Conservation (phyloP, 176 grass and related monocot genomes). For the Thalia dealbata region DNA sequence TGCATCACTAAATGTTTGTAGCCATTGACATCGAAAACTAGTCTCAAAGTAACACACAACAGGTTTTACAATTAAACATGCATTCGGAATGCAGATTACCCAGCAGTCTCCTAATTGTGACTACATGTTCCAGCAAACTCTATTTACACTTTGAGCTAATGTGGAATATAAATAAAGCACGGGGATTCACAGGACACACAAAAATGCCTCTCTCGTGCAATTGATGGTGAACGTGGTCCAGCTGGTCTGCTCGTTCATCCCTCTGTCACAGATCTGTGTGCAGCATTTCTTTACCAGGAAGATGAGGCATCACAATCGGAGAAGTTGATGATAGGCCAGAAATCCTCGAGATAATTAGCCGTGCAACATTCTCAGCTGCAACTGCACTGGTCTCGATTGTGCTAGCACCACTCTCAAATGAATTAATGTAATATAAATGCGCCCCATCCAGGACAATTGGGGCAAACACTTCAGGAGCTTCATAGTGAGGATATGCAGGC, state of each 20-base stretch:
- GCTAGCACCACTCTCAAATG: slow-evolving; percentile 75
- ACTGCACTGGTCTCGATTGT: slow-evolving; percentile 74
- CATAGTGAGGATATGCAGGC: slow-evolving; percentile 82
- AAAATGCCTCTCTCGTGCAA: neutral
- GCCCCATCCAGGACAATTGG: slow-evolving; percentile 67
- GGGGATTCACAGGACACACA: neutral
- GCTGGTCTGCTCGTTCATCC: neutral
- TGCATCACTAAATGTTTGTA: no score
- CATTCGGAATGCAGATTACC: no score
- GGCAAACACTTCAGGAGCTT: slow-evolving; percentile 67
- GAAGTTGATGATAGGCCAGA: neutral
- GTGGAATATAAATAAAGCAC: neutral
- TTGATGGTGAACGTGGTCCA: neutral
- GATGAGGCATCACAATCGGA: slow-evolving; percentile 13
- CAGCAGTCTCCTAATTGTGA: no score
- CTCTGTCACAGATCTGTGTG: slow-evolving; percentile 17
- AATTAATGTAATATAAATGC: slow-evolving; percentile 94
- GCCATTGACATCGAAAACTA: no score
- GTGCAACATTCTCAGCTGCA: slow-evolving; percentile 70
- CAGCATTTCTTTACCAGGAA: slow-evolving; percentile 2
- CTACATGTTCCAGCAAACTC: no score
- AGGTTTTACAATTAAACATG: no score
- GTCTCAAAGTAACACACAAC: no score
- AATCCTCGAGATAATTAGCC: slow-evolving; percentile 72
- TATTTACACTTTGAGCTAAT: neutral